Conservation (phyloP, 768 basidiomycete genomes). For the Tylopilus cervinicoccineus region DNA sequence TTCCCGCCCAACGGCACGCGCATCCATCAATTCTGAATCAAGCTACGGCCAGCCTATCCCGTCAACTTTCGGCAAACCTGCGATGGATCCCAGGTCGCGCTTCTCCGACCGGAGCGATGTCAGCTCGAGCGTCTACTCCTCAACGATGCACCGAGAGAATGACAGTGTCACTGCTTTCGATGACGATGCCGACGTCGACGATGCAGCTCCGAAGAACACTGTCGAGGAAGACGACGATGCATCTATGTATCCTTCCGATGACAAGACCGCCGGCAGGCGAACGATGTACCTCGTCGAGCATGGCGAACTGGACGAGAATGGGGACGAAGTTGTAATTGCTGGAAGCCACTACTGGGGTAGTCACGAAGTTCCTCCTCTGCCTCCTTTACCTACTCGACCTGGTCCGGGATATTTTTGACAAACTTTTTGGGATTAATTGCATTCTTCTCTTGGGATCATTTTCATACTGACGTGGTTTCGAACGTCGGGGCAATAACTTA, state of each 20-base stretch:
- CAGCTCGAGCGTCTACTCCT: slow-evolving; percentile 17
- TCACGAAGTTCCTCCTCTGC: slow-evolving; percentile 13
- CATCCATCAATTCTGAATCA: slow-evolving; percentile 19
- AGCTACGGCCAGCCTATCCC: slow-evolving; percentile 17
- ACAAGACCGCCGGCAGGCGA: slow-evolving; percentile 32
- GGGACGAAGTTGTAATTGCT: slow-evolving; percentile 17
- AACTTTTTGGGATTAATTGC: background rate
- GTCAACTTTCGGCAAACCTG: slow-evolving; percentile 2
- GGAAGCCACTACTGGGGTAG: slow-evolving; percentile 21
- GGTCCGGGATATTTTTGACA: slow-evolving; percentile 28
- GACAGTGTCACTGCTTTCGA: slow-evolving; percentile 18
- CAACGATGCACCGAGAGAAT: slow-evolving; percentile 14
- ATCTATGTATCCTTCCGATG: slow-evolving; percentile 28
- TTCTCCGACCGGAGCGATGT: slow-evolving; percentile 19
- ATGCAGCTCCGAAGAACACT: slow-evolving; percentile 5
- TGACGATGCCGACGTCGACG: slow-evolving; percentile 22
- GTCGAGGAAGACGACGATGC: slow-evolving; percentile 27
- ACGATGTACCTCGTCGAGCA: slow-evolving; percentile 33
- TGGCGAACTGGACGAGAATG: slow-evolving; percentile 21
- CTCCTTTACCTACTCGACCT: slow-evolving; percentile 14
- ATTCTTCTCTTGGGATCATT: slow-evolving; percentile 7
- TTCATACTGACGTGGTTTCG: slow-evolving; percentile 1
- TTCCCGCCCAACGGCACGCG: slow-evolving; percentile 19
- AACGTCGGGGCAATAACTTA: slow-evolving; percentile 23
- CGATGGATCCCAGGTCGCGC: slow-evolving; percentile 10